Evolutionary conservation across 2,329 filamentous ascomycete species (phyloP), one percentile per base, ranked within the genome.

Genomic region (Huntiella moniliformis): DNA sequence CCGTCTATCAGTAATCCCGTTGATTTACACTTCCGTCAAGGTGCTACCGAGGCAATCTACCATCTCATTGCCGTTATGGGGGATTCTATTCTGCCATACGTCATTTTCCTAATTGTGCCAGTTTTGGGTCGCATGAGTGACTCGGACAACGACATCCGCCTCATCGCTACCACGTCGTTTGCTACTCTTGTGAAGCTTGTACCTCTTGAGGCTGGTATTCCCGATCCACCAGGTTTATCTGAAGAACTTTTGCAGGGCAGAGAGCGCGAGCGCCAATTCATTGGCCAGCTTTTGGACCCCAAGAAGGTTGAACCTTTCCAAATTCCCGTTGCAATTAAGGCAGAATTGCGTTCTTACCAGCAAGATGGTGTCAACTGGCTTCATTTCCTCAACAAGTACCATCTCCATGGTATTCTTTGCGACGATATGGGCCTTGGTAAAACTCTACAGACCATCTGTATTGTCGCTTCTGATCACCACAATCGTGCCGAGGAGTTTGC

Each of bases 351-450:
- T 52, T 93, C 87, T 0, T 98, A 98, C 58, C 92, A 98, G 60
- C 91, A 98, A 61, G 91, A 98, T 45, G 91, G 91, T 59, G 88
- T 98, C 57, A 98, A 98, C 58, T 98, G 91, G 91, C 74, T 98
- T 44, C 79, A 92, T 47, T 98, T 98, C 65, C 77, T 98, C 54
- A 98, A 98, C 60, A 87, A 87, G 48, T 98, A 96, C 59, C 88
- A 98, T 56, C 74, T 98, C 1, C 92, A 98, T 55, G 91, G 91
- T 42, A 95, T 98, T 61, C 82, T 98, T 50, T 98, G 91, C 58
- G 91, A 98, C 57, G 91, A 98, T 60, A 98, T 98, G 91, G 91
- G 91, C 56, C 80, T 98, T 22, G 91, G 91, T 42, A 98, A 98
- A 66, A 98, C 91, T 1, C 66, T 98, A 8, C 91, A 98, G 60